These are phyloP conservation scores for Syzygium syzygioides DNA, from an alignment of 441 rosid genomes.

Conservation along the genomic window DNA sequence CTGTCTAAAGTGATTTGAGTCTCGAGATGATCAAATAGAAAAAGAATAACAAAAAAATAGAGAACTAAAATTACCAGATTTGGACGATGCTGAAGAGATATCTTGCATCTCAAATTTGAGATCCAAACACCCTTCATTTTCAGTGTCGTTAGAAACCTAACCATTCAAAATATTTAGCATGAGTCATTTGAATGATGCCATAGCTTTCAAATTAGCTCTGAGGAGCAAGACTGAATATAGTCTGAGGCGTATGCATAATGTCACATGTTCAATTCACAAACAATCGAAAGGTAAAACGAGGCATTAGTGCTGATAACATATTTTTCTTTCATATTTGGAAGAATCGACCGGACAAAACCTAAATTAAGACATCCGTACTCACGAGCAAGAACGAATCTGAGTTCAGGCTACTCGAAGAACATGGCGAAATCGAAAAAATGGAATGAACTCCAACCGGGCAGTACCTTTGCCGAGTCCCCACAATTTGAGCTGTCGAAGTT, in stretches of 20 bases:
- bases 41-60: not conserved
- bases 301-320: not conserved
- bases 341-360: not conserved
- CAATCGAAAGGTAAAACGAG: not conserved
- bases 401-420: not conserved
- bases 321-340: not conserved
- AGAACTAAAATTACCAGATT: slow-evolving; percentile 36
- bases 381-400: not conserved
- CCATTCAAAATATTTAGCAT: not conserved
- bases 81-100: slow-evolving; percentile 33
- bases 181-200: not conserved
- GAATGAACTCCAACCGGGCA: not conserved
- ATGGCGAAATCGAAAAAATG: not conserved
- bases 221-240: not conserved
- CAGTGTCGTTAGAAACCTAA: slow-evolving; percentile 42
- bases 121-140: slow-evolving; percentile 30
- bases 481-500: slow-evolving; percentile 36
- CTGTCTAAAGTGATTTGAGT: not conserved
- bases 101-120: slow-evolving; percentile 42
- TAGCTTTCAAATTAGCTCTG: not conserved
- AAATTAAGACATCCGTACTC: not conserved
- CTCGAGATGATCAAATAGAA: not conserved
- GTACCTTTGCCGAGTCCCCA: slow-evolving; percentile 40
- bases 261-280: not conserved
- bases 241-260: not conserved